Base-by-base conservation (phyloP, 108 stramenopile species). In the Fragilaria radians region DNA sequence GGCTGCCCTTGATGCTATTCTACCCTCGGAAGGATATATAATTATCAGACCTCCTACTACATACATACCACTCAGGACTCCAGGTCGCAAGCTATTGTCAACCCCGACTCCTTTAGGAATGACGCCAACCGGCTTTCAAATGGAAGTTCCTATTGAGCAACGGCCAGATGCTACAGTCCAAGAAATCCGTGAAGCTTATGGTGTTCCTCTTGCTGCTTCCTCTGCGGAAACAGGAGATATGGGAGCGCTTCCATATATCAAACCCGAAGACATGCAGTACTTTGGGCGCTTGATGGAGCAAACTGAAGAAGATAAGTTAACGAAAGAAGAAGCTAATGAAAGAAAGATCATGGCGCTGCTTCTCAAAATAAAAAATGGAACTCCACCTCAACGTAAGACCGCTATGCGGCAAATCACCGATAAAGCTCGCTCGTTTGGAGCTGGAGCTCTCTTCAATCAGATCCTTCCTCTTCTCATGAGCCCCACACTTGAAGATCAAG, bases 321-420 rank as follows among this genome's bases (percentile, higher is more conserved):
- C 79, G 42, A 85, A 88, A 54, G 92, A 92, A 32, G 92, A 96
- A 65, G 62, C 72, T 19, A 89, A 79, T 49, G 93, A 91, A 53
- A 69, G 91, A 5, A 83, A 77, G 46, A 98, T 97, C 56, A 94
- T 95, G 93, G 65, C 83, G 19, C 70, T 98, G 17, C 66, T 99
- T 46, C 79, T 98, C 2, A 97, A 97, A 57, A 96, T 99, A 69
- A 99, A 98, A 79, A 96, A 86, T 67, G 99, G 99, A 22, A 95
- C 96, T 1, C 97, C 99, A 9, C 95, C 96, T 3, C 97, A 98
- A 74, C 85, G 99, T 7, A 98, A 98, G 75, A 93, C 96, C 21
- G 99, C 95, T 14, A 88, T 98, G 80, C 92, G 99, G n/a, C 91
- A 95, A 69, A 97, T 99, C 53, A 94, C 97, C 5, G 95, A 97